Percentiles rank a stretch among this genome's conserved stretches.
Evolutionary conservation across 306 rosid species (phyloP).

Genomic region (Castanea mollissima): DNA sequence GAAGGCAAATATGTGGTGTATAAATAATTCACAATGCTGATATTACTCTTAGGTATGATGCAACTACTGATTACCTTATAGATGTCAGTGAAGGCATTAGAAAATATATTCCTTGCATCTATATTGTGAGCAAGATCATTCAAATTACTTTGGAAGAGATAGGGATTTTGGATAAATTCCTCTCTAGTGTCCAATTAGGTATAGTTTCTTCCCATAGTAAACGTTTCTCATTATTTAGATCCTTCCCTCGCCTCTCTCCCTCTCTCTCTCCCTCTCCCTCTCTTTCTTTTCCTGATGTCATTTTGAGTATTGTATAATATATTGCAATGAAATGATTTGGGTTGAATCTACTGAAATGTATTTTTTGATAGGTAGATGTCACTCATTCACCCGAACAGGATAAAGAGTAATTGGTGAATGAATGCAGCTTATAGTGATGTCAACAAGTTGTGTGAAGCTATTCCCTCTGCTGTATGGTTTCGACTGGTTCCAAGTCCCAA

Average conservation of each 20-base stretch:
- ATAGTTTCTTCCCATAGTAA: conserved; percentile 4
- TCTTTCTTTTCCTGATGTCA: neutral
- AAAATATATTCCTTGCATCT: conserved; percentile 87
- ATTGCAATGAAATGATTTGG: neutral
- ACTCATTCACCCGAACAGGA: neutral
- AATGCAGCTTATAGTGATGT: too few relatives aligned
- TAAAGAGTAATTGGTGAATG: neutral
- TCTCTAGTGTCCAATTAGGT: conserved; percentile 96
- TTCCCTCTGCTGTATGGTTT: too few relatives aligned
- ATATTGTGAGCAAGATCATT: conserved; percentile 91
- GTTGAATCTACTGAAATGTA: too few relatives aligned
- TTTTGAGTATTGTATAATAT: neutral
- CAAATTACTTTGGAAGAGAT: conserved; percentile 93
- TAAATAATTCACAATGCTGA: conserved; percentile 94
- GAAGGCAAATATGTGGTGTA: conserved; percentile 92
- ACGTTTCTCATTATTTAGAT: neutral
- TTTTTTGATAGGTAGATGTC: neutral
- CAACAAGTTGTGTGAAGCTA: too few relatives aligned
- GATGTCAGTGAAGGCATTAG: conserved; percentile 96
- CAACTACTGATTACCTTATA: conserved; percentile 92
- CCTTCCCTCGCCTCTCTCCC: neutral
- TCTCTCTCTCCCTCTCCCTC: neutral
- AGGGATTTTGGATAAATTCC: conserved; percentile 97
- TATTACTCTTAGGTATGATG: conserved; percentile 90
- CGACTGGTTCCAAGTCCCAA: too few relatives aligned